Base-by-base conservation (phyloP, 2,329 filamentous ascomycete genomes). In the Botryosphaeria agaves region DNA sequence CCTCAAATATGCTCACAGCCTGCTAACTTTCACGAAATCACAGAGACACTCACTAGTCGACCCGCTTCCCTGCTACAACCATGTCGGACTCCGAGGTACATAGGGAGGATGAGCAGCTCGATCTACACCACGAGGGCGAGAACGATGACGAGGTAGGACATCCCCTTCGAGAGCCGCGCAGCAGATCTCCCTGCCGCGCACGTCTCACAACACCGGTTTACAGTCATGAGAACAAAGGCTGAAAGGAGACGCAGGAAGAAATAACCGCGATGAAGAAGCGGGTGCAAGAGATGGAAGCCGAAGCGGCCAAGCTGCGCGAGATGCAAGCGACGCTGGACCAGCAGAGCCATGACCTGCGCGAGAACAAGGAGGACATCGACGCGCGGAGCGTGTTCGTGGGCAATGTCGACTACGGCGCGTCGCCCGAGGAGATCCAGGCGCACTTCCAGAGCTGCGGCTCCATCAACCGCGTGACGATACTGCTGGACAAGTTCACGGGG, bases 391-490 rank as follows among this genome's bases (percentile, higher is more conserved):
- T 98, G 56, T 98, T 98, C 53, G 89, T 98, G 26, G 89, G 89
- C 42, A 98, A 98, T 45, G 89, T 98, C 41, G 89, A 98, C 58
- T 98, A 98, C 56, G 85, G 82, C 38, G 85, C 87, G 14, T 91
- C 84, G 17, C 89, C 89, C 2, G 89, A 98, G 59, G 89, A 98
- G 62, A 89, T 98, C 35, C 89, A 98, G 62, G 82, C 84, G 35
- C 89, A 98, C 51, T 98, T 98, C 61, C 84, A 93, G 64, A 91
- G 76, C 63, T 92, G 84, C 47, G 89, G 89, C 36, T 83, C 80
- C 42, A 98, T 98, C 64, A 98, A 98, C 57, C 78, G 89, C 36
- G 89, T 98, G 35, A 98, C 89, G 1, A 98, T 98, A 42, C 63
- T 98, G 43, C 62, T 98, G 43, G 89, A 98, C 62, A 98, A 98